Conservation (phyloP, 148 eudicot species). For the Rhododendron simsii region DNA sequence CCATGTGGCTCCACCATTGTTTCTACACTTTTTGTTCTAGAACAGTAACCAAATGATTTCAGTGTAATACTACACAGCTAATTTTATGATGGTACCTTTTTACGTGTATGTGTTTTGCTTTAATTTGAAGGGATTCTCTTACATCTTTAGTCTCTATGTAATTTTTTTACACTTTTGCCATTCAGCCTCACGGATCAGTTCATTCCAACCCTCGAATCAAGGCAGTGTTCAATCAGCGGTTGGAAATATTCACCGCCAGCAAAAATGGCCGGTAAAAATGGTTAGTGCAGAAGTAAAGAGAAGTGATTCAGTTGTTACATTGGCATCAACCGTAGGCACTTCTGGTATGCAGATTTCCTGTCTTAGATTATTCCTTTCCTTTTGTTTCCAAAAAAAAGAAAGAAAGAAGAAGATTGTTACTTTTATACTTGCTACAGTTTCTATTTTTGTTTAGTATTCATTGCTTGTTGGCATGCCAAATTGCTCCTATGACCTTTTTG, state of each 20-base stretch:
- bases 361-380: background rate
- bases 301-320: constrained; percentile 9
- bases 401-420: no score
- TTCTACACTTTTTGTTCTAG: background rate
- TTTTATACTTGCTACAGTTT: background rate
- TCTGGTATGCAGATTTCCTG: background rate
- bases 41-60: background rate
- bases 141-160: background rate
- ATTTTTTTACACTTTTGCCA: background rate
- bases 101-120: background rate
- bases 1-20: no score
- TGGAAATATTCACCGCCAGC: background rate
- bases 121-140: background rate
- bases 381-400: no score
- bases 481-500: background rate
- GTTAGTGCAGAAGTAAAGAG: constrained; percentile 4
- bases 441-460: background rate
- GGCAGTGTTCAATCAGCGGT: background rate
- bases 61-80: background rate
- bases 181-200: constrained; percentile 4
- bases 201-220: background rate
- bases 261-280: background rate
- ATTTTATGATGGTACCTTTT: background rate
- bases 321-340: background rate
- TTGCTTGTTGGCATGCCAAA: background rate